Evolutionary conservation across 148 eudicot genomes (phyloP).

Genomic region (Silene conica): DNA sequence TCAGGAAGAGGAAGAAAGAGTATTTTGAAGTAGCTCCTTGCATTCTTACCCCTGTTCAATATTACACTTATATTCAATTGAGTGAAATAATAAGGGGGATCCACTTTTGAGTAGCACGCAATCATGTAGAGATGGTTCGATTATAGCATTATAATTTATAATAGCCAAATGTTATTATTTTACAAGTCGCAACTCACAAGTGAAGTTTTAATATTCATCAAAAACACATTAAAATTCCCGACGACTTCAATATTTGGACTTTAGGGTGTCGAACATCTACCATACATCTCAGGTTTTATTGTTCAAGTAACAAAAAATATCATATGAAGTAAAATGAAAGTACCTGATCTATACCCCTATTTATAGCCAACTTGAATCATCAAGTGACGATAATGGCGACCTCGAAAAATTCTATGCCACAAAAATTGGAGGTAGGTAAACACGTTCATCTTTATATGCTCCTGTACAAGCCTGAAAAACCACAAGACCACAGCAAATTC

Average conservation of each 20-base stretch:
- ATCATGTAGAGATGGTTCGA: background rate
- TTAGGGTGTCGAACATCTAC: background rate
- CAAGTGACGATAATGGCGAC: conserved; percentile 93
- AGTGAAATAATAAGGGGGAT: no score
- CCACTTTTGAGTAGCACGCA: no score
- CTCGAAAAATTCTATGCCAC: conserved; percentile 81
- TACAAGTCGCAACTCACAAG: background rate
- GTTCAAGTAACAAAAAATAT: conserved; percentile 3
- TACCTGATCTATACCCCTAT: conserved; percentile 39
- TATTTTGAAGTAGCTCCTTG: background rate
- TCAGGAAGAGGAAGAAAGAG: background rate
- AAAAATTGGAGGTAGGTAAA: conserved; percentile 36
- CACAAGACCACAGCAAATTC: conserved; percentile 23
- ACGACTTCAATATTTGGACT: background rate
- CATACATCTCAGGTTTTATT: background rate
- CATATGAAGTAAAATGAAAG: conserved; percentile 17
- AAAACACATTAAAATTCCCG: no score
- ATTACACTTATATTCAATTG: no score
- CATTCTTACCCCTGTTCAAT: no score
- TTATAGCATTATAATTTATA: no score
- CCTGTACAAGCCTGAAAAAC: conserved; percentile 82
- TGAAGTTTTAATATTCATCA: no score
- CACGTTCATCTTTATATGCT: conserved; percentile 51
- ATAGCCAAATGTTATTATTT: background rate
- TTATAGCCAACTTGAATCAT: conserved; percentile 70